Evolutionary conservation across 2,329 filamentous ascomycete genomes (phyloP), one percentile per base, ranked within the genome.

Genomic region (Aureobasidium sp.): DNA sequence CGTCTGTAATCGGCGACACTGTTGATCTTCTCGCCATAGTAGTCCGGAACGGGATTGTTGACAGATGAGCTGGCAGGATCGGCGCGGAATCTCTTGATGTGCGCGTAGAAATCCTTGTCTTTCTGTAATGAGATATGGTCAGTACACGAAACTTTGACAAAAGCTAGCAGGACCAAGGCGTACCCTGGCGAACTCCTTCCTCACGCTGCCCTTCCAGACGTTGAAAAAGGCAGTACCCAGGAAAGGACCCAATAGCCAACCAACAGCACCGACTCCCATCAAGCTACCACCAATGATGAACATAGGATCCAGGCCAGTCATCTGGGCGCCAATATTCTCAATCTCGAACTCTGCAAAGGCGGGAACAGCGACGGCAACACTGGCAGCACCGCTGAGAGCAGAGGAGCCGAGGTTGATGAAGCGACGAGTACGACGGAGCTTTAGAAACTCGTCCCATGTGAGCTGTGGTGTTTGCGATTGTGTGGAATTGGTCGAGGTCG

Each of bases 1-100:
- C 91, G 87, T 70, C 94, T 82, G 75, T 97, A 99, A 51, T 90
- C 92, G 60, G 87, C 82, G 26, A 97, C 91, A 70, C 91, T 96
- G 57, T 89, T 90, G 70, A 99, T 96, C 82, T 97, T 97, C 79
- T 99, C 94, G 70, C 94, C 94, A 71, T 99, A 99, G 77, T 96
- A 99, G 74, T 99, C 94, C 47, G 93, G 92, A 0, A 96, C 90
- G 20, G 94, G 94, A 78, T 97, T 97, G 58, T 90, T 85, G 68
- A 94, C 87, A 44, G 90, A 96, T 65, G 91, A 95, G 60, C 88
- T 88, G 17, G 87, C 89, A 3, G 94, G 93, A 74, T 99, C 93
- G 65, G 96, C 93, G 29, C 94, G 87, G 78, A 94, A 88, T 76
- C 88, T 90, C 81, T 92, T 94, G 77, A 99, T 90, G 67, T 93